Base-by-base conservation (phyloP, 768 basidiomycete species). In the Tricholoma sp. region DNA sequence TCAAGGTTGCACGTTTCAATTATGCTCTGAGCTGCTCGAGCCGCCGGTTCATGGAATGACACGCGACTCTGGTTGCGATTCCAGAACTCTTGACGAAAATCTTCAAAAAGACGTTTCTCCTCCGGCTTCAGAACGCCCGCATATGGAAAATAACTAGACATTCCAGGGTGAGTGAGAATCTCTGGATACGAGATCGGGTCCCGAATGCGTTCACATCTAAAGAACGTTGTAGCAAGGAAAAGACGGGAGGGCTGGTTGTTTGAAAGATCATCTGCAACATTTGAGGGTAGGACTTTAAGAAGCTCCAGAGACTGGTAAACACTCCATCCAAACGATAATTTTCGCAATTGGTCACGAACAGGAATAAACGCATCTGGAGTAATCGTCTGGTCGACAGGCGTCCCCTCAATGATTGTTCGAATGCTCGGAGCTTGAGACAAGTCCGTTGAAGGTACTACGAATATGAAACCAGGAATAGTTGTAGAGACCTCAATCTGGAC, bases 201-300 rank as follows among this genome's bases (percentile, higher is more conserved):
- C 42, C 61, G 45, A 47, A 61, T 47, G 11, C 51, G 42, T 13
- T 48, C 37, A 29, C 62, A 65, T 18, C 20, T 50, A 41, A 71
- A 71, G 15, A 63, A 59, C 0, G 66, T 67, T 4, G 67, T 67
- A 0, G 70, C 69, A 1, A 72, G 60, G 20, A 63, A 37, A 10
- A 72, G 57, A 44, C 64, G 59, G 12, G 32, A 42, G 13, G 44
- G 31, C 17, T 32, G 53, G 15, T 32, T n/a, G n/a, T 24, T 24
- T 33, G 15, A 34, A 17, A 58, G 44, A 15, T 53, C 37, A 10
- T 55, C 44, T 6, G 52, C 13, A 17, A 61, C 4, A 66, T 53
- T 57, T 50, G 18, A 1, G 24, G 53, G 59, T 60, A 66, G 61
- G 41, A 66, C 58, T 17, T 58, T 49, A 15, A 61, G 55, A 36